Base-by-base conservation (phyloP, 306 rosid genomes). In the Dalbergia cochinchinensis region DNA sequence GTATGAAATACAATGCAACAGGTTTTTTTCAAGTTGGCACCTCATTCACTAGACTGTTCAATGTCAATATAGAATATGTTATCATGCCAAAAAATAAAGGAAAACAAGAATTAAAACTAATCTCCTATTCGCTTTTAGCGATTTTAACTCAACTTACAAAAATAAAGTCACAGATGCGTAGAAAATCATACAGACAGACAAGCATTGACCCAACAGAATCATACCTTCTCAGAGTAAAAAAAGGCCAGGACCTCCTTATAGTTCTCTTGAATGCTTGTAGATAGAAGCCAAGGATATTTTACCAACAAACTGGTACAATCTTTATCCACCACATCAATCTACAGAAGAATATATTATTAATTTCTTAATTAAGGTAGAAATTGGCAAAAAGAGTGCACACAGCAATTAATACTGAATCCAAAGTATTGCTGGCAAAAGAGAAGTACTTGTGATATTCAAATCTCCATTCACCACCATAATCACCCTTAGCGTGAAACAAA, bases 221-320 rank as follows among this genome's bases (percentile, higher is more conserved):
- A 4, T 89, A 94, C 98, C 97, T 89, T 90, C 70, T 79, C 87
- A 14, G 77, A 71, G 67, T 84, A 78, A 33, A 90, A 86, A 77
- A 92, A 91, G 39, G 86, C 69, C 54, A 82, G 72, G 64, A 92
- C 69, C 73, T 80, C 89, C 77, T 78, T 80, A 83, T 88, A 87
- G 79, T 91, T 94, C 33, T 87, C 83, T 81, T 89, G 97, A 74
- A 94, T 87, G 69, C 95, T 85, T 37, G 80, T 59, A 15, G 97
- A 90, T 72, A 85, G 87, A 85, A 90, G 75, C 97, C 98, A 94
- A 6, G 97, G 97, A 87, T 89, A 94, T 81, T 87, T 92, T 55
- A 85, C 48, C 80, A 92, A 60, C 81, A 91, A 35, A 74, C 81
- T 91, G 13, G 89, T 90, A 73, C 83, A 54, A 76, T 86, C 88